Base-by-base conservation (phyloP, 805 yeast species). In the Naumovozyma dairenensis region DNA sequence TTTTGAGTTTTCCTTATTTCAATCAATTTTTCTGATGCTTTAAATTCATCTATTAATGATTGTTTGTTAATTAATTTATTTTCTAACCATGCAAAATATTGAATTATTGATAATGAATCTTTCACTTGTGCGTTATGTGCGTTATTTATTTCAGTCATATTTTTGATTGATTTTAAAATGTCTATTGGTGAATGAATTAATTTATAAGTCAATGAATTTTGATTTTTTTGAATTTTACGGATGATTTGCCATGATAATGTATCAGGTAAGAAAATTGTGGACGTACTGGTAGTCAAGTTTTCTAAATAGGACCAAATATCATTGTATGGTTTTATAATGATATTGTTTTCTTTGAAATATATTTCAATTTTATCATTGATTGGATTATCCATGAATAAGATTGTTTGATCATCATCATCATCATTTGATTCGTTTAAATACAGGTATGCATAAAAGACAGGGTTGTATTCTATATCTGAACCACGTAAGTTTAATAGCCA, bases 401-500 rank as follows among this genome's bases (percentile, higher is more conserved):
- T 48, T 2, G 76, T 71, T 3, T 49, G 44, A 2, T 60, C 60
- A 9, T 50, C 61, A 13, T 70, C 60, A n/a, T n/a, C n/a, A n/a
- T n/a, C n/a, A n/a, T n/a, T n/a, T 14, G 5, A 8, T 24, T 24
- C 26, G 20, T 78, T 63, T 3, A 49, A 22, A 8, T 78, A 55
- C 30, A 69, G 48, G 41, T 72, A 72, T 6, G 87, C 66, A 58
- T 76, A 85, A 54, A 89, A 92, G 2, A 86, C 89, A 0, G 97
- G 96, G 49, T 80, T 79, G 53, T 70, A 89, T 4, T 77, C 78
- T 38, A 89, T 78, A 54, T 89, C 97, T 16, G 69, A 71, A 4
- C 87, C 83, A 43, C 98, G 73, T 36, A 89, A 60, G 51, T 89
- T 89, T 51, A 86, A 70, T 28, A 86, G 60, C 96, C 96, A 87